A percentile compares a stretch with the other conserved stretches of the same genome.
Conservation (phyloP, 1,139 yeast species). For the Candida gigantensis region DNA sequence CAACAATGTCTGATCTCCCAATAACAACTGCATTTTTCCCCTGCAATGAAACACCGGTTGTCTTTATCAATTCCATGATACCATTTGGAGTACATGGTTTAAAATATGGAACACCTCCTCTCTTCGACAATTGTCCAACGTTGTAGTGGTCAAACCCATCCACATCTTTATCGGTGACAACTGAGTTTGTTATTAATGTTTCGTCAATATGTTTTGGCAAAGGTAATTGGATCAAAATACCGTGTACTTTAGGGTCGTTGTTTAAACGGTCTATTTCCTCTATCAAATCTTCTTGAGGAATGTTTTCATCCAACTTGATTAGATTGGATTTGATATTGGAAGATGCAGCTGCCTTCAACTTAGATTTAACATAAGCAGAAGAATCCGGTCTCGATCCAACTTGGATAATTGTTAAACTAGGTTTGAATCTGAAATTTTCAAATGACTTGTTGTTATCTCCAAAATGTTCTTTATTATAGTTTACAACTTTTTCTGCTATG, state of each 20-base stretch:
- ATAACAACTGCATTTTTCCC: constrained; percentile 78
- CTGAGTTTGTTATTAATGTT: constrained; percentile 66
- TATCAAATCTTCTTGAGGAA: constrained; percentile 57
- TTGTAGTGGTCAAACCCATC: constrained; percentile 79
- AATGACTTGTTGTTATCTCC: constrained; percentile 16
- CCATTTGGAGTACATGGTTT: constrained; percentile 85
- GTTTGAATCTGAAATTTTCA: constrained; percentile 49
- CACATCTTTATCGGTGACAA: constrained; percentile 68
- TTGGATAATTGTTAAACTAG: constrained; percentile 69
- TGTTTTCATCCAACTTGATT: constrained; percentile 56
- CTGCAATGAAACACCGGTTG: constrained; percentile 56
- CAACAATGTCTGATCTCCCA: constrained; percentile 83
- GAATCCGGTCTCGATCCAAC: constrained; percentile 80
- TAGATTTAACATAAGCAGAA: constrained; percentile 73
- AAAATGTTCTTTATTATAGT: constrained; percentile 35
- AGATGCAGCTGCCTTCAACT: constrained; percentile 69
- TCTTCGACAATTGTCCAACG: constrained; percentile 74
- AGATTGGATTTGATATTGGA: constrained; percentile 64
- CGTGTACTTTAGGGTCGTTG: constrained; percentile 65
- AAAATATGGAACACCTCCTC: constrained; percentile 69
- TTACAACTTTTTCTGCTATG: constrained; percentile 45
- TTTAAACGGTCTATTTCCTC: constrained; percentile 58
- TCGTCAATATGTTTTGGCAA: constrained; percentile 72
- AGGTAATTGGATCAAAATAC: constrained; percentile 72
- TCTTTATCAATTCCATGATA: constrained; percentile 64